Evolutionary conservation across 2,329 filamentous ascomycete species (phyloP), one percentile per base, ranked within the genome.

Genomic region (Ophiostoma sp.): DNA sequence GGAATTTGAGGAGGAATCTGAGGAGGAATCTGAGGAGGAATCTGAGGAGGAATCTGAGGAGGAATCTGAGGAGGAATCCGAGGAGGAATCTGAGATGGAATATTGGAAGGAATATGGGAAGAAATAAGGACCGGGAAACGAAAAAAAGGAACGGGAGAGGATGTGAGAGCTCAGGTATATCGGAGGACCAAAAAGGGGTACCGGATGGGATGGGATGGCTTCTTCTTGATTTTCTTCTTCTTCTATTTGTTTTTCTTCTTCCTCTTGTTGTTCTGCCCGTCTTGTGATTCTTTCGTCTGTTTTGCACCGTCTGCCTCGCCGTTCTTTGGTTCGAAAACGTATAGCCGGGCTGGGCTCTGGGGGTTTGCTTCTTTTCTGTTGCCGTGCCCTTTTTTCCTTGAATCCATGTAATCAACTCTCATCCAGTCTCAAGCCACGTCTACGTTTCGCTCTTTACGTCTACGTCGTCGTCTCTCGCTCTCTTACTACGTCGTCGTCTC

Each of bases 351-450:
- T 62, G 18, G 55, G 55, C 55, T 62, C 55, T 40, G 36, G 55
- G 40, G 44, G 40, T 42, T 11, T 63, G 40, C 2, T 38, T 64
- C 9, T 52, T 64, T 64, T 47, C 49, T 66, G 41, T 69, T 16
- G 5, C 27, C 4, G 45, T 38, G 11, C 8, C 9, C 27, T 18
- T 42, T n/a, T 73, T 71, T 27, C 27, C 2, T 71, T 70, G 69
- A 71, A 73, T 71, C 72, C 69, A 72, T 71, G 72, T 73, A 71
- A 65, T 71, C 68, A 72, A 67, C 70, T 74, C 72, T n/a, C 49
- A 52, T 52, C 16, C 55, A 47, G 14, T 47, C 55, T 5, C 27
- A 27, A 27, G 14, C 49, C 18, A 18, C 49, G 49, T 52, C n/a
- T 27, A 27, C 27, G 27, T 27, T 2, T 18, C n/a, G 12, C n/a